phyloP scores from a whole-genome alignment of 306 rosid species.

The Rubus idaeus region DNA sequence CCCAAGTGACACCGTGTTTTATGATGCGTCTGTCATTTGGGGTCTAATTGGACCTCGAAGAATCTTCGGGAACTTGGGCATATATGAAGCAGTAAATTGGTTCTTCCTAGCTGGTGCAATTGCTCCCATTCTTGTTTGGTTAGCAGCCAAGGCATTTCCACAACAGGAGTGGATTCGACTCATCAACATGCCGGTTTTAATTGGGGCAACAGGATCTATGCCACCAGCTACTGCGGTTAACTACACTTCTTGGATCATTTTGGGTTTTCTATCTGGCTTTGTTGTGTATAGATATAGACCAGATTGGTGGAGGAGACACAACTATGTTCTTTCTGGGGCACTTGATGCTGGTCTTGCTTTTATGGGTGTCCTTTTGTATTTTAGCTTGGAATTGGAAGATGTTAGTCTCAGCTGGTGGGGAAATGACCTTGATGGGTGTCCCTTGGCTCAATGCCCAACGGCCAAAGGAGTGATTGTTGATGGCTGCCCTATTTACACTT shows the following conservation, averaged over 20 bases:
- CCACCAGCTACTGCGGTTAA: constrained; percentile 90
- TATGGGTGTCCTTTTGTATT: constrained; percentile 82
- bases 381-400: constrained; percentile 56
- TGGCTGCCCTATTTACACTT: constrained; percentile 59
- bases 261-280: constrained; percentile 68
- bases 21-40: constrained; percentile 94
- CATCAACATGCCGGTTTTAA: constrained; percentile 75
- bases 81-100: constrained; percentile 63
- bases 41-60: constrained; percentile 80
- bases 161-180: constrained; percentile 77
- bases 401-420: constrained; percentile 79
- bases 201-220: constrained; percentile 74
- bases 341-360: constrained; percentile 91
- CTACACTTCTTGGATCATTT: constrained; percentile 69
- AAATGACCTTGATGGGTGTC: constrained; percentile 75
- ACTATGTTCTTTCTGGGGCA: constrained; percentile 84
- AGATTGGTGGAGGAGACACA: constrained; percentile 76
- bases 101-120: constrained; percentile 75
- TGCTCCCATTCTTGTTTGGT: constrained; percentile 71
- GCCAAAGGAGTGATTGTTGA: constrained; percentile 41
- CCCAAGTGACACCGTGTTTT: constrained; percentile 77
- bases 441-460: constrained; percentile 75
- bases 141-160: constrained; percentile 58
- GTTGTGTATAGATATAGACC: constrained; percentile 66
- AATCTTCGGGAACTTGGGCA: constrained; percentile 72